These are phyloP conservation scores for Fusarium multiceps DNA, from an alignment of 2,329 filamentous ascomycete genomes.

Conservation along the genomic window DNA sequence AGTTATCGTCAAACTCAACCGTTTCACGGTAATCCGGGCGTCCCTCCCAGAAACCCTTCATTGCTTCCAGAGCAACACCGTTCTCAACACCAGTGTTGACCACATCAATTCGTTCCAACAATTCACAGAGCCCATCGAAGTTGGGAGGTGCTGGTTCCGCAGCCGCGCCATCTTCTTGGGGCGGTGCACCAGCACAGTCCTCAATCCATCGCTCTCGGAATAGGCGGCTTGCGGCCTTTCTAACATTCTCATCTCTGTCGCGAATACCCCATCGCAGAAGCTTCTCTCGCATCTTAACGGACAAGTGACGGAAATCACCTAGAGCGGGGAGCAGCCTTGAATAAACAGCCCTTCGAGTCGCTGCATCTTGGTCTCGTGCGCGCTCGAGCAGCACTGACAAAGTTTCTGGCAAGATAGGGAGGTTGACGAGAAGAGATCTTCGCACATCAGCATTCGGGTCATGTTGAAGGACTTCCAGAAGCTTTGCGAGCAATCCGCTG, in stretches of 20 bases:
- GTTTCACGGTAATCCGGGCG: conserved; percentile 83
- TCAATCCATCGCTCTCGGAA: conserved; percentile 99
- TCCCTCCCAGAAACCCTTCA: conserved; percentile 96
- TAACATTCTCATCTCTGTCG: conserved; percentile 92
- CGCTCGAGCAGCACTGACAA: conserved; percentile 90
- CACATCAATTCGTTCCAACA: conserved; percentile 93
- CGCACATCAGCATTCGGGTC: conserved; percentile 95
- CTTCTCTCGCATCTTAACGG: conserved; percentile 94
- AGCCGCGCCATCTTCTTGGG: conserved; percentile 68
- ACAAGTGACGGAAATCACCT: conserved; percentile 94
- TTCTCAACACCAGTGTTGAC: conserved; percentile 90
- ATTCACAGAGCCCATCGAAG: conserved; percentile 85
- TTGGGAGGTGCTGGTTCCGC: conserved; percentile 71
- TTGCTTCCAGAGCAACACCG: conserved; percentile 91
- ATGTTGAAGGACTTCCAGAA: conserved; percentile 90
- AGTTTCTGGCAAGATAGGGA: conserved; percentile 86
- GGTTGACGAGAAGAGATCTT: conserved; percentile 85
- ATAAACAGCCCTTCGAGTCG: conserved; percentile 87
- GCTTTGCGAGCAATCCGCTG: conserved; percentile 80
- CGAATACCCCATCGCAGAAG: conserved; percentile 93
- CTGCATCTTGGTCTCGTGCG: conserved; percentile 86
- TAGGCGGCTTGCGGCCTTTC: conserved; percentile 88
- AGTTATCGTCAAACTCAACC: conserved; percentile 76
- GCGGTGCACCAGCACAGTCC: conserved; percentile 80
- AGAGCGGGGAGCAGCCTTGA: conserved; percentile 86